Percentiles rank a stretch among this genome's conserved stretches.
These are phyloP conservation scores for Daldinia concentrica DNA, from an alignment of 495 filamentous ascomycete species.

Conservation along the genomic window DNA sequence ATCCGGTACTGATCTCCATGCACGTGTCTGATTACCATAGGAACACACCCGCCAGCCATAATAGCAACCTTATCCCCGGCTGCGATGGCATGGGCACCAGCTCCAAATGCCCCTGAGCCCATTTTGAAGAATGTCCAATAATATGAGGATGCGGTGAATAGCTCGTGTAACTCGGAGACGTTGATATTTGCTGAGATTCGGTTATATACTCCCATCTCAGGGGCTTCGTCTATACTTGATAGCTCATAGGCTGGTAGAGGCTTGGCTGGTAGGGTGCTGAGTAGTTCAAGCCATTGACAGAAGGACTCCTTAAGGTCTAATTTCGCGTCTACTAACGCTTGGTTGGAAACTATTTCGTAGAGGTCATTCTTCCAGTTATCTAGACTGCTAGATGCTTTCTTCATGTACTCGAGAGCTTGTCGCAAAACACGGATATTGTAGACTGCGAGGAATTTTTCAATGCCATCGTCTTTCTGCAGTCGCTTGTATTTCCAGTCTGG, in stretches of 20 bases:
- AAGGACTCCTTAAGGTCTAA: not conserved
- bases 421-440: slow-evolving; percentile 2
- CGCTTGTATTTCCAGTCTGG: slow-evolving; percentile 3
- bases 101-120: not conserved
- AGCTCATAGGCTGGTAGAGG: not conserved
- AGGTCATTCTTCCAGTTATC: not conserved
- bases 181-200: slow-evolving; percentile 2
- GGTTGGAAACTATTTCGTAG: not conserved
- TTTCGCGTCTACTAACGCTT: not conserved
- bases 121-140: slow-evolving; percentile 11
- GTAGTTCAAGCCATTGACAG: not conserved
- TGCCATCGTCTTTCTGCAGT: not conserved
- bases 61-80: slow-evolving; percentile 1
- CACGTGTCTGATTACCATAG: slow-evolving; percentile 10
- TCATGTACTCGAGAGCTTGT: slow-evolving; percentile 1
- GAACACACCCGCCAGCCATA: not conserved
- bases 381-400: not conserved
- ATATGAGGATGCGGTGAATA: not conserved
- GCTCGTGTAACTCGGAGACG: slow-evolving; percentile 1
- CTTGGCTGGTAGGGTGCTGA: not conserved
- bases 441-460: not conserved
- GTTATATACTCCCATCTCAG: not conserved
- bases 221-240: not conserved
- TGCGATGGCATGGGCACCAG: not conserved
- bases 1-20: slow-evolving; percentile 1